phyloP scores from a whole-genome alignment of 2,329 filamentous ascomycete species.

The Fusarium sp. region DNA sequence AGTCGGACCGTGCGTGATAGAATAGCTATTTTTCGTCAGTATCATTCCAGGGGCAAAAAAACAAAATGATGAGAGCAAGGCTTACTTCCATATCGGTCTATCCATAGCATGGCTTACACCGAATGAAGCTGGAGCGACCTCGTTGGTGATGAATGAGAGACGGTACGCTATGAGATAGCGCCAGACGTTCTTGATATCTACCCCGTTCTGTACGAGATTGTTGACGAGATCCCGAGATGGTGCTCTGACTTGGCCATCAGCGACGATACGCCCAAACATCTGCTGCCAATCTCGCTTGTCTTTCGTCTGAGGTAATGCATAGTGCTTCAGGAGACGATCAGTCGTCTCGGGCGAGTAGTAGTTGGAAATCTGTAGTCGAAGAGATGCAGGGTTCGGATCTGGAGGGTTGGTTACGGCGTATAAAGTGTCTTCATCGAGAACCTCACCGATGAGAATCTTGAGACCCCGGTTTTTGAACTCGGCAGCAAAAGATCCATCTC shows the following conservation, averaged over 20 bases:
- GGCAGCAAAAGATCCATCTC: constrained; percentile 14
- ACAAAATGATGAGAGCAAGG: not conserved
- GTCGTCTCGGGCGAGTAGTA: constrained; percentile 13
- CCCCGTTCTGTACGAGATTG: constrained; percentile 9
- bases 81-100: constrained; percentile 23
- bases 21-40: constrained; percentile 14
- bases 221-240: constrained; percentile 11
- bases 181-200: constrained; percentile 6
- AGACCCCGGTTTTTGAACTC: constrained; percentile 22
- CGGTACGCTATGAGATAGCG: constrained; percentile 19
- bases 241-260: constrained; percentile 18
- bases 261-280: constrained; percentile 13
- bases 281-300: constrained; percentile 11
- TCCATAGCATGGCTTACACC: constrained; percentile 26
- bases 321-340: constrained; percentile 4
- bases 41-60: not conserved
- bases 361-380: constrained; percentile 15
- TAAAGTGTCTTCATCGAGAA: constrained; percentile 15
- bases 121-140: constrained; percentile 23
- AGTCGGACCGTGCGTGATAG: constrained; percentile 12
- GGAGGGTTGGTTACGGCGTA: constrained; percentile 18
- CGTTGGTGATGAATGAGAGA: constrained; percentile 12
- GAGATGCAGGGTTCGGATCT: constrained; percentile 4
- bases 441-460: constrained; percentile 14
- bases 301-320: not conserved